Evolutionary conservation across 768 basidiomycete species (phyloP), one percentile per base, ranked within the genome.

Genomic region (Pulveroboletus ravenelii): DNA sequence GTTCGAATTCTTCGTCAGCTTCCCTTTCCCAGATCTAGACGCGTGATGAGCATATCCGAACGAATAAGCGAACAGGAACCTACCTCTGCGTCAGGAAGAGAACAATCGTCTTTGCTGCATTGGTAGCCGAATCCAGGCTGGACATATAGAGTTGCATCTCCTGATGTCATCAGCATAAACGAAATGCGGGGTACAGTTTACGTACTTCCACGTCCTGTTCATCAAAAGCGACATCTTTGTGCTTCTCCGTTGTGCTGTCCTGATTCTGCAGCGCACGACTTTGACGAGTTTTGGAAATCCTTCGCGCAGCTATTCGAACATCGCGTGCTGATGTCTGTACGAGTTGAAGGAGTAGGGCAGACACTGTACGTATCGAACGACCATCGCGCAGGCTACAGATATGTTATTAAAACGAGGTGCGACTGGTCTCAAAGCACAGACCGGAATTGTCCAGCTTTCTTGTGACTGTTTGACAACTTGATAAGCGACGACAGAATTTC

Each of bases 301-400:
- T 76, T 53, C 74, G 74, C 1, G 85, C 85, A 45, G 82, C 78
- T n/a, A 84, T 64, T 15, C 84, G 77, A n/a, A 95, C 83, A 56
- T 92, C 90, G 55, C 91, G 87, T 0, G 91, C 85, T 5, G 92
- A 94, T 0, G 93, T 95, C 63, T 99, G 96, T 2, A 98, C 87
- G n/a, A 99, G 84, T 58, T 98, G 94, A 17, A 99, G 75, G 10
- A 99, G 75, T 6, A 99, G 74, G 0, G 95, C 95, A 3, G 93
- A 94, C 12, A 94, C 87, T 2, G 93, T 96, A 44, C 94, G 84
- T 47, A 99, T 97, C 0, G 93, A 86, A 8, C 83, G 81, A 0
- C 94, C 94, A 62, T 95, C 90, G 10, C 92, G 82, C 17, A 98
- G 73, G 29, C 95, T 97, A 58, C n/a, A 43, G 7, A 23, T 8